Conservation (phyloP, 768 basidiomycete species). For the Collybia mongolica region DNA sequence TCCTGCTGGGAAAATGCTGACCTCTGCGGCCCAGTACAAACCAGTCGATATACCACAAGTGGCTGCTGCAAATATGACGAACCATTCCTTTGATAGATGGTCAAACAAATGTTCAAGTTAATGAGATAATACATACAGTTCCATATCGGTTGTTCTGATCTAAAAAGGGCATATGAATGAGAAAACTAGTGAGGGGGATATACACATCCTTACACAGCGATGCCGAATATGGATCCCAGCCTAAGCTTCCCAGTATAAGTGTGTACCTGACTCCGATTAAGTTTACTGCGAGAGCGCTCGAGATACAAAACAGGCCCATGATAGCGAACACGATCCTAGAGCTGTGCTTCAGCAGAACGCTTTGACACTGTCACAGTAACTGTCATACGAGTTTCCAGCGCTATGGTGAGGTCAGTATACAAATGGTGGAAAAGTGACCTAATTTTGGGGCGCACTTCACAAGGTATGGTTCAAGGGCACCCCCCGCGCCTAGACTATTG, state of each 20-base stretch:
- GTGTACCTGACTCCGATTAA: slow-evolving; percentile 10
- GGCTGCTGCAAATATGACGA: slow-evolving; percentile 12
- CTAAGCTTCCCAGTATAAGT: slow-evolving; percentile 9
- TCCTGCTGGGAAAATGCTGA: neutral
- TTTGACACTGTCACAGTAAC: neutral
- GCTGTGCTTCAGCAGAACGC: neutral
- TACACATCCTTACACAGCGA: slow-evolving; percentile 9
- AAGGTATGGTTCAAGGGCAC: slow-evolving; percentile 12
- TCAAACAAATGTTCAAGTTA: neutral
- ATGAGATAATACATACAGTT: slow-evolving; percentile 5
- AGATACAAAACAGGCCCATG: slow-evolving; percentile 14
- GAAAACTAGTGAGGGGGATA: neutral
- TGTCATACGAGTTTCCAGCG: slow-evolving; percentile 10
- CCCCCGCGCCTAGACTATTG: slow-evolving; percentile 14
- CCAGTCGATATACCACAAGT: slow-evolving; percentile 14
- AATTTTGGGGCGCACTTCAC: slow-evolving; percentile 8
- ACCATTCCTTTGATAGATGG: slow-evolving; percentile 12
- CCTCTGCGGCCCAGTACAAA: slow-evolving; percentile 18
- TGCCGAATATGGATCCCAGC: slow-evolving; percentile 12
- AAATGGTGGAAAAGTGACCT: neutral
- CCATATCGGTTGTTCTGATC: slow-evolving; percentile 20
- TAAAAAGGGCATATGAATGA: slow-evolving; percentile 1
- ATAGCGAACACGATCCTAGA: slow-evolving; percentile 12
- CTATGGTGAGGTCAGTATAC: neutral
- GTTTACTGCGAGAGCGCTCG: slow-evolving; percentile 9